Base-by-base conservation (phyloP, 177 flowering plant genomes). In the Vitis hybrid region DNA sequence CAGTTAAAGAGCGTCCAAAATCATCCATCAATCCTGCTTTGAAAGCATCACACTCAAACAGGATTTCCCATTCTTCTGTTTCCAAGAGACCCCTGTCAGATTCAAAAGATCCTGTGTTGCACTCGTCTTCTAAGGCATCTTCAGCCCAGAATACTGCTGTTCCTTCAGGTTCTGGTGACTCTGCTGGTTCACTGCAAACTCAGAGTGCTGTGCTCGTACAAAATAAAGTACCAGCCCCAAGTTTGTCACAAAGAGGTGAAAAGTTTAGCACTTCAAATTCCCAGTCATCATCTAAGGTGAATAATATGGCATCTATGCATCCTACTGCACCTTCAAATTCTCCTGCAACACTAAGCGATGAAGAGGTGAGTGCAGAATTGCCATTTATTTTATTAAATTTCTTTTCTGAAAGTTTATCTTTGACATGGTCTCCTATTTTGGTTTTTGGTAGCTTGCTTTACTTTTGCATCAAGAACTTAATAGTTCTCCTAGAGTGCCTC, bases 401-500 rank as follows among this genome's bases (percentile, higher is more conserved):
- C 17, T 40, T 62, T 68, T 14, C 11, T 18, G 8, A 55, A 11
- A 51, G 56, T 17, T 17, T 60, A 21, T 17, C 35, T 11, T 24
- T 56, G 2, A 21, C 58, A 21, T 55, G 56, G n/a, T 3, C 49
- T 54, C n/a, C 14, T 63, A n/a, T 60, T 52, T 57, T 66, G 40
- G 32, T 13, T 74, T 82, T 77, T 71, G 68, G 78, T 89, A 96
- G 99, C 94, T 92, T 83, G 99, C 99, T 59, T 78, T 94, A 57
- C 86, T 91, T 66, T 80, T 96, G 73, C 99, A 96, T 83, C 98
- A 94, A 78, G 91, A 96, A 82, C 94, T 96, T 52, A 96, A 96
- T 75, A 96, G 99, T 76, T 94, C 98, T 74, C 97, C 97, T 60
- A 83, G 99, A 83, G 98, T 96, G 67, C 97, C 98, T 64, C 85